Conservation (phyloP, 148 eudicot genomes). For the Camellia japonica region DNA sequence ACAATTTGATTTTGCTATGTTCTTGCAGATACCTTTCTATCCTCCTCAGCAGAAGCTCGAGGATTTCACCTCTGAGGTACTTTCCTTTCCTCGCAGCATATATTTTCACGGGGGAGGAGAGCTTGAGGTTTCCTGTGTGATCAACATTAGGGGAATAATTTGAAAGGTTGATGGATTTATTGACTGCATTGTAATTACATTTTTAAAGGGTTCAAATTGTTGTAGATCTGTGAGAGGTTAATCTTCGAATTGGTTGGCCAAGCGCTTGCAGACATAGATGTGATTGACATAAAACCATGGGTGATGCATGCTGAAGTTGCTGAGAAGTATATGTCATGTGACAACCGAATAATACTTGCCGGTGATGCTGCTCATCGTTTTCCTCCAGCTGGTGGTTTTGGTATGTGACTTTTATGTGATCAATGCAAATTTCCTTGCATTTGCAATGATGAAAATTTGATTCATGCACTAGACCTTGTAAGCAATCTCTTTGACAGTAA, state of each 20-base stretch:
- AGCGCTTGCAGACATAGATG: slow-evolving; percentile 75
- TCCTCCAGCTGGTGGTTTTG: slow-evolving; percentile 99
- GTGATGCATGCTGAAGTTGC: slow-evolving; percentile 99
- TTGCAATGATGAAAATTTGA: neutral
- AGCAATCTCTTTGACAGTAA: neutral
- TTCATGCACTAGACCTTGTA: slow-evolving; percentile 5
- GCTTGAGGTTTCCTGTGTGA: neutral
- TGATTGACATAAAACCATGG: slow-evolving; percentile 88
- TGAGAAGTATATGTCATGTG: slow-evolving; percentile 57
- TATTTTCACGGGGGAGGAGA: neutral
- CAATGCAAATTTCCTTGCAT: neutral
- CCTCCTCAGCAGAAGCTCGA: slow-evolving; percentile 92
- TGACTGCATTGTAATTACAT: neutral
- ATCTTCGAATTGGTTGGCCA: slow-evolving; percentile 76
- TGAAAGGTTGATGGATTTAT: neutral
- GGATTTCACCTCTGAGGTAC: slow-evolving; percentile 75
- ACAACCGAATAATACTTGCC: slow-evolving; percentile 65
- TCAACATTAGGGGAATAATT: neutral
- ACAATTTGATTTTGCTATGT: slow-evolving; percentile 11
- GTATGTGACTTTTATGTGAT: slow-evolving; percentile 33
- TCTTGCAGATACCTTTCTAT: slow-evolving; percentile 76
- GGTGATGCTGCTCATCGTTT: slow-evolving; percentile 99
- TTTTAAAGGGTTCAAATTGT: slow-evolving; percentile 18
- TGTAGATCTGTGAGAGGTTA: slow-evolving; percentile 74
- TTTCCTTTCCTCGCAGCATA: slow-evolving; percentile 9